phyloP scores from a whole-genome alignment of 2,329 filamentous ascomycete genomes.

The Epichloe festucae region DNA sequence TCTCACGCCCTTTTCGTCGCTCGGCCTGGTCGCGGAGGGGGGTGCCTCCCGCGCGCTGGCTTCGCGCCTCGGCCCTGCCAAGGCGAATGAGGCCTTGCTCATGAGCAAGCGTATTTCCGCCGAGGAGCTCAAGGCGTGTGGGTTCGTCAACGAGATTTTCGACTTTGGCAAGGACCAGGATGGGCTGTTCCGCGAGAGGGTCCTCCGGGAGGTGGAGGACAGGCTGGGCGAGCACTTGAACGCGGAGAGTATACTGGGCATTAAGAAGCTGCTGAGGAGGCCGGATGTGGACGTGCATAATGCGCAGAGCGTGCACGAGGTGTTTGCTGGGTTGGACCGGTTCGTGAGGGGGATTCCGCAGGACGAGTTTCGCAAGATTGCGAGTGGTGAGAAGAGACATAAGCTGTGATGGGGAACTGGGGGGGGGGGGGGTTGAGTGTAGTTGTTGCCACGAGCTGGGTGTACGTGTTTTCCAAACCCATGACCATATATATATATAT shows the following conservation, averaged over 20 bases:
- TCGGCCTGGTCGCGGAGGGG: conserved; percentile 79
- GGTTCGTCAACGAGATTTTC: conserved; percentile 82
- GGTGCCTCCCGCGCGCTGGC: conserved; percentile 69
- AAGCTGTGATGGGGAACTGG: conserved; percentile 48
- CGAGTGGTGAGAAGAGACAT: conserved; percentile 81
- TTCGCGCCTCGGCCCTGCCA: conserved; percentile 61
- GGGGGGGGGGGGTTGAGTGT: neutral
- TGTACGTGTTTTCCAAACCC: no score
- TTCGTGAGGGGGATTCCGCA: conserved; percentile 75
- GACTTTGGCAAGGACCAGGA: conserved; percentile 45
- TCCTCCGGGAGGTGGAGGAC: conserved; percentile 71
- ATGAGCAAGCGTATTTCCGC: conserved; percentile 69
- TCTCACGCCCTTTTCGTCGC: conserved; percentile 79
- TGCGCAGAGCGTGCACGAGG: conserved; percentile 66
- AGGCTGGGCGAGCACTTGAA: conserved; percentile 68
- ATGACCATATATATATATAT: no score
- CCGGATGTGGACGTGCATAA: conserved; percentile 64
- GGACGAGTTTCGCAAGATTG: conserved; percentile 76
- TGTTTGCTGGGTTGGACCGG: conserved; percentile 70
- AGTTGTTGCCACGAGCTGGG: no score
- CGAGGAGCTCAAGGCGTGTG: conserved; percentile 59
- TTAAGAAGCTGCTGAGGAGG: conserved; percentile 70
- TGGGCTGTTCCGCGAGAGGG: conserved; percentile 54
- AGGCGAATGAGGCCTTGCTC: conserved; percentile 85
- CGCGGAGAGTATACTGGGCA: conserved; percentile 63